phyloP scores from a whole-genome alignment of 163 green algal genomes.

The Chlorella variabilis region DNA sequence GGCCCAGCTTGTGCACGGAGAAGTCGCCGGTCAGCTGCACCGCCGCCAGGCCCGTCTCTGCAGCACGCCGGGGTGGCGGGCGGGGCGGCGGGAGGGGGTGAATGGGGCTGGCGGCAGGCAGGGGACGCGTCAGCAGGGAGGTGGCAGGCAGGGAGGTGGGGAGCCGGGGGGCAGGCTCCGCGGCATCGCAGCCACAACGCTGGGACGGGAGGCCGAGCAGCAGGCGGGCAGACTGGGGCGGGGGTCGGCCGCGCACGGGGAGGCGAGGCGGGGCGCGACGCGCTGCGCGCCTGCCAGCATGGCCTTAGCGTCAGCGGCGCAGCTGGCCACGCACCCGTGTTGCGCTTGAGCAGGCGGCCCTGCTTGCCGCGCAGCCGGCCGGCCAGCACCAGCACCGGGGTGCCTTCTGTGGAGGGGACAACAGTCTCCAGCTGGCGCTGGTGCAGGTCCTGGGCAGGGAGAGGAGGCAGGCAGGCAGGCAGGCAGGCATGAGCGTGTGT shows the following conservation, averaged over 20 bases:
- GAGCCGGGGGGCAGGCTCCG: too few relatives aligned
- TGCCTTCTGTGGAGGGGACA: conserved; percentile 79
- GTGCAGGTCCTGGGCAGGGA: conserved; percentile 53
- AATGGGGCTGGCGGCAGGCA: neutral
- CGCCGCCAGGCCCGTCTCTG: conserved; percentile 58
- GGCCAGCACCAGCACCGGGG: conserved; percentile 64
- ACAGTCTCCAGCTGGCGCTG: conserved; percentile 91
- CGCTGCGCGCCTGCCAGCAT: too few relatives aligned
- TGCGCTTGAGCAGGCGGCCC: conserved; percentile 57
- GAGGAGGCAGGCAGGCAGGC: neutral
- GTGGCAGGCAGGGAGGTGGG: too few relatives aligned
- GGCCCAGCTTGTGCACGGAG: conserved; percentile 63
- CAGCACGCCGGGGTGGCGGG: neutral
- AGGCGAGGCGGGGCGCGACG: too few relatives aligned
- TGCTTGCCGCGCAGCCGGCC: conserved; percentile 58
- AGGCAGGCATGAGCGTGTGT: too few relatives aligned
- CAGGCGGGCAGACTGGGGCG: too few relatives aligned
- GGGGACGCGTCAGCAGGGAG: neutral
- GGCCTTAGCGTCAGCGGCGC: too few relatives aligned
- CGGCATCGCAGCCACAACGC: too few relatives aligned
- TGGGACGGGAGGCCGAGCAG: too few relatives aligned
- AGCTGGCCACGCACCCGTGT: conserved; percentile 35
- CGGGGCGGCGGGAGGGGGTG: neutral
- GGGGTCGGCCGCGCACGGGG: too few relatives aligned
- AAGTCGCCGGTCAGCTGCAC: conserved; percentile 76